Evolutionary conservation across 176 grass and related monocot species (phyloP), one percentile per base, ranked within the genome.

Genomic region (Musa schizocarpa): DNA sequence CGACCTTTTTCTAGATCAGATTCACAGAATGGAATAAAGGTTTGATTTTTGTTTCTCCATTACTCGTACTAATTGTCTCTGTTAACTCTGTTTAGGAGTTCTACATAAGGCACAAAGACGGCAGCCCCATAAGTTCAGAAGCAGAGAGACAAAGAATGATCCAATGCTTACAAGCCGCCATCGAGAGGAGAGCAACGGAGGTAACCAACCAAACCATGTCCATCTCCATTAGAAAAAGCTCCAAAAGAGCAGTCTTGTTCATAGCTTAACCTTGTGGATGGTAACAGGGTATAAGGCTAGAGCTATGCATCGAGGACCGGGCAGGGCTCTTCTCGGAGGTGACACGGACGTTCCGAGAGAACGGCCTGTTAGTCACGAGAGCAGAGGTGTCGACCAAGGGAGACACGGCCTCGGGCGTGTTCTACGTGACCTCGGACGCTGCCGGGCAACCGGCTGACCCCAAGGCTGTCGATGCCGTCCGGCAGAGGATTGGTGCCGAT

Each of bases 51-150:
- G 3, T 26, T 62, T 62, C 57, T 62, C 20, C 1, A 8, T 58
- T 16, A 16, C n/a, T 27, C 19, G 20, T 19, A 10, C 22, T 74
- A 57, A 74, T 5, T 56, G 2, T 19, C 10, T 29, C 14, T 8
- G 11, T 14, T 10, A n/a, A 56, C 16, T 34, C 53, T 27, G 9
- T 55, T 10, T 56, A 74, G 72, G 72, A 74, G 22, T 74, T 74
- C 72, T 74, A 74, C 72, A 29, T 58, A 8, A 56, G 72, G 53
- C 75, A 77, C 20, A 77, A 77, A 52, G 75, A 77, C 17, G 75
- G 75, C 12, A 53, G 59, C 61, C 59, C 75, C n/a, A 77, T 77
- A 20, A 65, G 61, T 20, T 64, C 75, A 13, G 75, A 66, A 77
- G 59, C 49, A 66, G 75, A 77, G 48, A 77, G 48, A 21, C 75